A percentile compares a stretch with the other conserved stretches of the same genome.
Conservation (phyloP, 1,284 basidiomycete genomes). For the Wallemia hederae region DNA sequence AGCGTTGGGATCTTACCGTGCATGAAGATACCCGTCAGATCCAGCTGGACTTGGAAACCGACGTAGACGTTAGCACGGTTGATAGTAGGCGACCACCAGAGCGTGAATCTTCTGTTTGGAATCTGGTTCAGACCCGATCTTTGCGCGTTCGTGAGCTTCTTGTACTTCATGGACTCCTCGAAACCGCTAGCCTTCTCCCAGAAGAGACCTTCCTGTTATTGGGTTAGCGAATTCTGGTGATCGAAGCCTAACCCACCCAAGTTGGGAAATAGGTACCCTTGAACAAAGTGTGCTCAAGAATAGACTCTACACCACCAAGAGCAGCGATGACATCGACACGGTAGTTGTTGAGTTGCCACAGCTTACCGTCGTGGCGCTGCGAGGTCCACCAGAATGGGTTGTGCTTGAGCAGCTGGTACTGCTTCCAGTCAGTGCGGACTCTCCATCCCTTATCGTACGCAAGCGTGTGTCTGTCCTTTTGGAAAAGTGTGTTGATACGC, state of each 20-base stretch:
- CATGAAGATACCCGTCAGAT: constrained; percentile 23
- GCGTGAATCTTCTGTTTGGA: constrained; percentile 96
- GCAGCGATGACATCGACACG: constrained; percentile 98
- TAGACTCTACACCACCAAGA: constrained; percentile 87
- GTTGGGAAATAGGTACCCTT: constrained; percentile 31
- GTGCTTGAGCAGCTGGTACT: constrained; percentile 77
- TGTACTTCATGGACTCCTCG: constrained; percentile 91
- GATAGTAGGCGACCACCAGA: constrained; percentile 77
- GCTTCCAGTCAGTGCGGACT: constrained; percentile 86
- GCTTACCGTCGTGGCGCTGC: constrained; percentile 85
- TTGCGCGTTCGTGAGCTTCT: constrained; percentile 83
- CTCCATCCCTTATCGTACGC: constrained; percentile 95
- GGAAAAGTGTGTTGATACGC: constrained; percentile 87
- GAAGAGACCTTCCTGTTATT: constrained; percentile 34
- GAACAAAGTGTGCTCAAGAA: constrained; percentile 88
- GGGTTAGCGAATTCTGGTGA: constrained; percentile 3
- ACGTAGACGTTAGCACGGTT: constrained; percentile 84
- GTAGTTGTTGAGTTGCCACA: constrained; percentile 96
- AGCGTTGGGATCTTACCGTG: constrained; percentile 94
- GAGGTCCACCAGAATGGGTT: constrained; percentile 99
- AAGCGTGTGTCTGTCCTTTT: constrained; percentile 85
- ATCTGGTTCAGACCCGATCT: constrained; percentile 92
- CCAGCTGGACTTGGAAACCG: constrained; percentile 93
- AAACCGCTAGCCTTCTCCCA: constrained; percentile 90
- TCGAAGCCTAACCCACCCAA: constrained; percentile 11